Conservation (phyloP, 805 yeast genomes). For the Maudiozyma bulderi region DNA sequence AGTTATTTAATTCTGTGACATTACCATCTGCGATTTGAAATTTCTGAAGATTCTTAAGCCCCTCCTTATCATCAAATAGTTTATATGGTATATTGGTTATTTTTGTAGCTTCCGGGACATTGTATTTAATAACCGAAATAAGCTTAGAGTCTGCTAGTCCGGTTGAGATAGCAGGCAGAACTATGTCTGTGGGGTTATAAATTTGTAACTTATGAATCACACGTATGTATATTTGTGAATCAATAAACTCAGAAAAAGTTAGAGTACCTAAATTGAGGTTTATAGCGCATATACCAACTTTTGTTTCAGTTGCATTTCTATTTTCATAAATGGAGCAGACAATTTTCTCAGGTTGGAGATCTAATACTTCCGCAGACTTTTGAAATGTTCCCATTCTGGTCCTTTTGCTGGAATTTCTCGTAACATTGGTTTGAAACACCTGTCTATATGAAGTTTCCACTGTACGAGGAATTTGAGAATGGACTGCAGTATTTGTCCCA, state of each 20-base stretch:
- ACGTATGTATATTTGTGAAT: conserved; percentile 38
- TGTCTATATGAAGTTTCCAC: neutral
- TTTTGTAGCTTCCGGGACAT: conserved; percentile 19
- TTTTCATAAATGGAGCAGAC: conserved; percentile 25
- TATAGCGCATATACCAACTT: conserved; percentile 34
- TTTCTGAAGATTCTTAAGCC: conserved; percentile 17
- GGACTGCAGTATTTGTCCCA: too few species aligned
- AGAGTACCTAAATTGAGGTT: conserved; percentile 32
- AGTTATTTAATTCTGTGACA: neutral
- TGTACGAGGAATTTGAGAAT: neutral
- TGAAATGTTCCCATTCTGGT: neutral
- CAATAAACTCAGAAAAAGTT: conserved; percentile 31
- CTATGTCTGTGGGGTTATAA: conserved; percentile 28
- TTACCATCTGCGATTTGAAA: conserved; percentile 8
- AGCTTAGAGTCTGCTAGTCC: conserved; percentile 26
- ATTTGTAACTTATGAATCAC: conserved; percentile 35
- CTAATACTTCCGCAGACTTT: neutral
- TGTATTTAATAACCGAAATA: conserved; percentile 30
- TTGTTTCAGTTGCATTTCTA: conserved; percentile 17
- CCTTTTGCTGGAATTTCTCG: neutral
- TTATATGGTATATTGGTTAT: conserved; percentile 20
- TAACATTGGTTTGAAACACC: neutral
- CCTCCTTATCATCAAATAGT: conserved; percentile 21
- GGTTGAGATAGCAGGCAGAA: conserved; percentile 27
- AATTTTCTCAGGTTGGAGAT: conserved; percentile 8